Percentiles rank a stretch among this genome's conserved stretches.
phyloP scores from a whole-genome alignment of 2,329 filamentous ascomycete species.

The Neocatenulostroma microsporum region DNA sequence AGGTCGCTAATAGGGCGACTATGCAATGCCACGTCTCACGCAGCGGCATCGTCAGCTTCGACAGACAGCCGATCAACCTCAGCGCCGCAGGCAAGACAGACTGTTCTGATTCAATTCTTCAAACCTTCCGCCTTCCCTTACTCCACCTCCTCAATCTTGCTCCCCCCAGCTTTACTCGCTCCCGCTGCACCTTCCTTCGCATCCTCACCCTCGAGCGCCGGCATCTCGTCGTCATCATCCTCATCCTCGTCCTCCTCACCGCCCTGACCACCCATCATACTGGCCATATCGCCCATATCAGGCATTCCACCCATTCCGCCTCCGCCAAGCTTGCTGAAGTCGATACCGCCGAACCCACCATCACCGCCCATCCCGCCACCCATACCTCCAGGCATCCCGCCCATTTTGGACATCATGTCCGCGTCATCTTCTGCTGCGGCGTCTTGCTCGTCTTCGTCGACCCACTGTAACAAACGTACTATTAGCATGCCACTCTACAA shows the following conservation, averaged over 20 bases:
- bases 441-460: conserved; percentile 97
- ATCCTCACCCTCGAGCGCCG: conserved; percentile 62
- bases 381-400: conserved; percentile 36
- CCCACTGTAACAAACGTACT: conserved; percentile 53
- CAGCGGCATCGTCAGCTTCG: too few relatives aligned
- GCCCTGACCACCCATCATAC: conserved; percentile 28
- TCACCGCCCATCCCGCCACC: conserved; percentile 32
- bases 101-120: too few relatives aligned
- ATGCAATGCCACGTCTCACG: too few relatives aligned
- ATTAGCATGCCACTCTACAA: conserved; percentile 3
- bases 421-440: conserved; percentile 74
- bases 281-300: too few relatives aligned
- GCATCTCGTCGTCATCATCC: conserved; percentile 70
- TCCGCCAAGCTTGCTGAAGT: conserved; percentile 42
- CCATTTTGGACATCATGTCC: conserved; percentile 45
- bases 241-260: conserved; percentile 58
- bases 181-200: conserved; percentile 17
- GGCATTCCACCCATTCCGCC: conserved; percentile 55
- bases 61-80: too few relatives aligned
- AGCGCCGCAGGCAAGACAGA: too few relatives aligned
- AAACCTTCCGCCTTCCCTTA: too few relatives aligned
- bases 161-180: conserved; percentile 27
- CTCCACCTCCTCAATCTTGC: conserved; percentile 42
- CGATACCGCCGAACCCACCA: conserved; percentile 41
- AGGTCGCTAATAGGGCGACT: too few relatives aligned